Conservation (phyloP, 306 rosid species). For the Casuarina equisetifolia region DNA sequence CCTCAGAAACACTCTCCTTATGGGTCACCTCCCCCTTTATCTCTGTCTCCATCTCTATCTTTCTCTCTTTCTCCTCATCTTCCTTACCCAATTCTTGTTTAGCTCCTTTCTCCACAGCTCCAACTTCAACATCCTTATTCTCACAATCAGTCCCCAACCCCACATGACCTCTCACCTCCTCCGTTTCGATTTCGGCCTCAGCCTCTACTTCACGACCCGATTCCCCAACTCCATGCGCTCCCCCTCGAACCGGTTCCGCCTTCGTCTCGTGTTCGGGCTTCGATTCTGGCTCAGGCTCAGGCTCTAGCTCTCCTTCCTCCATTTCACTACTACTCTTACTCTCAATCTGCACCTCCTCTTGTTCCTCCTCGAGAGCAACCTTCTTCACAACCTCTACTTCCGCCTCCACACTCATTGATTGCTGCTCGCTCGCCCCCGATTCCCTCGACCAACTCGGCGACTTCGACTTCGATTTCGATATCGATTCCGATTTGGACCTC, state of each 20-base stretch:
- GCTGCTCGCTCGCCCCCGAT: conserved; percentile 50
- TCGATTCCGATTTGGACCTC: conserved; percentile 23
- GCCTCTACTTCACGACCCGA: conserved; percentile 20
- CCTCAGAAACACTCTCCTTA: conserved; percentile 15
- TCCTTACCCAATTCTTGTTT: conserved; percentile 15
- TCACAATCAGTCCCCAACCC: conserved; percentile 17
- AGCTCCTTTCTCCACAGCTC: conserved; percentile 29
- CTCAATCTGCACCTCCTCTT: conserved; percentile 50
- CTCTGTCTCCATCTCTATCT: background rate
- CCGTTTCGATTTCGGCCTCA: conserved; percentile 26
- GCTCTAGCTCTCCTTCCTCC: conserved; percentile 82
- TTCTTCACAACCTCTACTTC: conserved; percentile 18
- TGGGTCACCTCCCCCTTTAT: conserved; percentile 3
- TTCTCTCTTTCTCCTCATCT: conserved; percentile 22
- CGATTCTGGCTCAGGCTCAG: conserved; percentile 41
- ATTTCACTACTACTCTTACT: conserved; percentile 68
- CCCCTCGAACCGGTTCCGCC: background rate
- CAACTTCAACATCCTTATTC: conserved; percentile 32
- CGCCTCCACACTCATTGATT: conserved; percentile 69
- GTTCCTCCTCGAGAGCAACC: conserved; percentile 37
- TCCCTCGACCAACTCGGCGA: conserved; percentile 56
- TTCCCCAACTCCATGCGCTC: background rate
- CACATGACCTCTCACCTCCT: conserved; percentile 8
- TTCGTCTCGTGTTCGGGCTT: conserved; percentile 1
- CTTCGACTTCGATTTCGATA: conserved; percentile 43